Conservation (phyloP, 176 grass and related monocot species). For the Pharus latifolius region DNA sequence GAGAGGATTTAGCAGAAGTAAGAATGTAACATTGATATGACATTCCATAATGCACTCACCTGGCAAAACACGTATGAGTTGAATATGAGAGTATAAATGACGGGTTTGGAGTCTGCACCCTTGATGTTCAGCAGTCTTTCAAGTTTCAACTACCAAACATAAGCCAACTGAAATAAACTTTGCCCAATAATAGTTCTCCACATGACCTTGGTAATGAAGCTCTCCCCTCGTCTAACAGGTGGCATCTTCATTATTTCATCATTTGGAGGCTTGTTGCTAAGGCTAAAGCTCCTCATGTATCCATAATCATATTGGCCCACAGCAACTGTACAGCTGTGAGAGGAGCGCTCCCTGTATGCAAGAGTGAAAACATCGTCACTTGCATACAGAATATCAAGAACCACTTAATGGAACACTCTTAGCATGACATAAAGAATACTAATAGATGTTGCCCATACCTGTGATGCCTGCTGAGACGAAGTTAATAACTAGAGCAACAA, state of each 20-base stretch:
- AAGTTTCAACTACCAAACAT: slow-evolving; percentile 65
- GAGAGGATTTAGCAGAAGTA: not conserved
- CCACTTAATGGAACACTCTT: not conserved
- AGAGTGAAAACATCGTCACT: not conserved
- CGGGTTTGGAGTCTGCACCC: slow-evolving; percentile 43
- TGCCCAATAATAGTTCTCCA: slow-evolving; percentile 95
- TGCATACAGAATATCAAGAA: not conserved
- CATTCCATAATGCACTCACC: slow-evolving; percentile 29
- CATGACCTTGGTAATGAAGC: slow-evolving; percentile 86
- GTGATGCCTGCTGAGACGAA: slow-evolving; percentile 77
- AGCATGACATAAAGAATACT: not conserved
- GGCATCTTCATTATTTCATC: slow-evolving; percentile 87
- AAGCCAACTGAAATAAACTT: slow-evolving; percentile 75
- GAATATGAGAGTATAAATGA: slow-evolving; percentile 88
- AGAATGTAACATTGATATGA: not conserved
- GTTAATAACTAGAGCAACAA: slow-evolving; percentile 79
- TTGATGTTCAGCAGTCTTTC: slow-evolving; percentile 55
- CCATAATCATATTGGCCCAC: slow-evolving; percentile 99
- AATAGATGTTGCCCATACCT: slow-evolving; percentile 12
- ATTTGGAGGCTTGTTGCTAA: slow-evolving; percentile 81
- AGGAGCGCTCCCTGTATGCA: slow-evolving; percentile 54
- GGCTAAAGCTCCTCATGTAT: slow-evolving; percentile 88
- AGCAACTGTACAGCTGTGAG: slow-evolving; percentile 90
- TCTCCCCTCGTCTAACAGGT: slow-evolving; percentile 50
- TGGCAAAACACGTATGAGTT: slow-evolving; percentile 97